phyloP scores from a whole-genome alignment of 2,329 filamentous ascomycete genomes.

The Hortaea werneckii region DNA sequence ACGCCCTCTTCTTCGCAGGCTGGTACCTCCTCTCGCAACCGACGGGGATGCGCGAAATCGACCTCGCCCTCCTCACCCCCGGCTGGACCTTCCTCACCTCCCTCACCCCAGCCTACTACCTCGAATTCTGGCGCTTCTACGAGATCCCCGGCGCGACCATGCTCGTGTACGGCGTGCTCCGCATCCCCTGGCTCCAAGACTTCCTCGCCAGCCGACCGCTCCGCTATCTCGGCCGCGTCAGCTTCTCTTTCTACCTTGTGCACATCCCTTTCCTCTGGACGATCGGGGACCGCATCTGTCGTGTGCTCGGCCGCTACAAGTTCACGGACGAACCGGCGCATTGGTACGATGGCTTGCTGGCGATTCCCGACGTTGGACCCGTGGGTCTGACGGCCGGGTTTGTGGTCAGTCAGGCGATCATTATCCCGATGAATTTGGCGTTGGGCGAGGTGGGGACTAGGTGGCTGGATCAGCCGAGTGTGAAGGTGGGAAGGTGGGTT shows the following conservation, averaged over 20 bases:
- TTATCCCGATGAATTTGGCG: conserved; percentile 45
- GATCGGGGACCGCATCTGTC: conserved; percentile 44
- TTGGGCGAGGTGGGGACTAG: conserved; percentile 49
- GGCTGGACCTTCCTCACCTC: conserved; percentile 48
- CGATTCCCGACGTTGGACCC: conserved; percentile 45
- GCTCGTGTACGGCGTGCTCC: conserved; percentile 42
- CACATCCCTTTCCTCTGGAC: conserved; percentile 46
- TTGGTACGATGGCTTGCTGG: conserved; percentile 42
- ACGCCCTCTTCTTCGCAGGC: conserved; percentile 44
- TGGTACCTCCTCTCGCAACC: conserved; percentile 8
- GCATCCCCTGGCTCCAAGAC: conserved; percentile 36
- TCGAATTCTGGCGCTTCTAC: conserved; percentile 42
- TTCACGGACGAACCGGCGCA: conserved; percentile 30
- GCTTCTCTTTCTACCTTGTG: conserved; percentile 52
- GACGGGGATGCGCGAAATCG: conserved; percentile 44
- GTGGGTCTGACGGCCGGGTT: conserved; percentile 42
- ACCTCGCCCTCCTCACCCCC: conserved; percentile 41
- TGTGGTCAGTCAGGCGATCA: conserved; percentile 46
- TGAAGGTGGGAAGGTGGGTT: conserved; percentile 48
- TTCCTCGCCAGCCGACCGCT: conserved; percentile 42
- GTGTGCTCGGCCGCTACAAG: conserved; percentile 38
- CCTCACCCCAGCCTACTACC: conserved; percentile 27
- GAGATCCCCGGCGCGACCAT: conserved; percentile 45
- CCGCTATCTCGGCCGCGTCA: conserved; percentile 52
- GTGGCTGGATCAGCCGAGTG: conserved; percentile 45